Conservation (phyloP, 1,284 basidiomycete species). For the Leccinum holopus region DNA sequence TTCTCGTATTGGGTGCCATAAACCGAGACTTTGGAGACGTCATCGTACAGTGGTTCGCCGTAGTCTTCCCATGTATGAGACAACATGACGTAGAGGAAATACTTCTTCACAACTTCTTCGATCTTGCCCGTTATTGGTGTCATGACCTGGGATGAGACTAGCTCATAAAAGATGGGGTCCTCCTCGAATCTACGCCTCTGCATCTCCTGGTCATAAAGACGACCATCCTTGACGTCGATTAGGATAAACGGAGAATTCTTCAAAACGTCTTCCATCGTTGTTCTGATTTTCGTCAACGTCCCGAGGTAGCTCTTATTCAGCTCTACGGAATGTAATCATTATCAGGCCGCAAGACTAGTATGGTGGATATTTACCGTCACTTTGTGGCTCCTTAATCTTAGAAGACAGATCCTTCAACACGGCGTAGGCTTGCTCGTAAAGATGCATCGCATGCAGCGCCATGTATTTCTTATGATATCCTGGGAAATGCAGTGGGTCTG, state of each 20-base stretch:
- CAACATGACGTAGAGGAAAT: slow-evolving; percentile 24
- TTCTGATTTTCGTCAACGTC: neutral
- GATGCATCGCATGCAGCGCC: neutral
- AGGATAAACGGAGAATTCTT: slow-evolving; percentile 11
- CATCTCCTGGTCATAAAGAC: slow-evolving; percentile 6
- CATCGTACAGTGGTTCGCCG: slow-evolving; percentile 13
- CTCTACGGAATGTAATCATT: slow-evolving; percentile 1
- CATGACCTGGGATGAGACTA: slow-evolving; percentile 8
- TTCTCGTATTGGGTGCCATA: slow-evolving; percentile 13
- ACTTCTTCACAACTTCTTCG: slow-evolving; percentile 6
- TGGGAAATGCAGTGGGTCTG: slow-evolving; percentile 1
- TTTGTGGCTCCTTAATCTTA: neutral
- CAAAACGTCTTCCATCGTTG: neutral
- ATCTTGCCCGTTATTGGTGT: slow-evolving; percentile 1
- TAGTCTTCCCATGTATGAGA: slow-evolving; percentile 21
- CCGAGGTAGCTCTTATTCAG: slow-evolving; percentile 2
- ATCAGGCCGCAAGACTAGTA: neutral
- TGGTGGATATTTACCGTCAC: slow-evolving; percentile 3
- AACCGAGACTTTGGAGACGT: slow-evolving; percentile 4
- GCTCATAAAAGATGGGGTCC: slow-evolving; percentile 4
- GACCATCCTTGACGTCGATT: slow-evolving; percentile 11
- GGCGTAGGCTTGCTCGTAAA: neutral
- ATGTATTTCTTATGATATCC: slow-evolving; percentile 11
- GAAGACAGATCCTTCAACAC: slow-evolving; percentile 1
- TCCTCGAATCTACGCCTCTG: slow-evolving; percentile 6